Base-by-base conservation (phyloP, 352 stramenopile species). In the Globisporangium lucens region DNA sequence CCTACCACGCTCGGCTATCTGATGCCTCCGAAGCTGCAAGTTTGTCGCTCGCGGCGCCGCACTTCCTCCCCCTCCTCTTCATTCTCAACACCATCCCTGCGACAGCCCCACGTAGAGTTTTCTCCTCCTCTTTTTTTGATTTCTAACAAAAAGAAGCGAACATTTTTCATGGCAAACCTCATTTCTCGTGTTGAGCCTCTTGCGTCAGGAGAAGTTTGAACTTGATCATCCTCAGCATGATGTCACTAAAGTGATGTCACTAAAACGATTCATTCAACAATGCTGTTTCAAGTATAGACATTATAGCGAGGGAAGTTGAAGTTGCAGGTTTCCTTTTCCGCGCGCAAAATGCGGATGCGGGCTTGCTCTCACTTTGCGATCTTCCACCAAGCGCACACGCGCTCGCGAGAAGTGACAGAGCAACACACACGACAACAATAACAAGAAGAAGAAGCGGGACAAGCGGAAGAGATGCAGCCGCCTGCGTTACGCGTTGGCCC, bases 271-370 rank as follows among this genome's bases (percentile, higher is more conserved):
- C 1, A 30, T n/a, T 8, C 3, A 20, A 20, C n/a, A 3, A 56
- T 13, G n/a, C 6, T 60, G 63, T 17, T 36, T 68, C 56, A 2
- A 49, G 15, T 59, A 60, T 35, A 47, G 47, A 3, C 43, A 62
- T 30, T 63, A 9, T 63, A 43, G 22, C 27, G 63, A 68, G 56
- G 61, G 47, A 68, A 58, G 53, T 63, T 68, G 63, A 68, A 68
- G 63, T 56, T 55, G 52, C 33, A 49, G 17, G 27, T 66, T 66
- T 22, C 36, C n/a, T 55, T 64, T 66, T 51, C 55, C 24, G 58
- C 38, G 3, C 12, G 4, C 13, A 38, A 12, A 65, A 30, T 57
- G 60, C 60, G 36, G 56, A 62, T 57, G 27, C 47, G 29, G 38
- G 10, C 22, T 17, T 59, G 29, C 53, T 13, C 22, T n/a, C 41